These are phyloP conservation scores for Saccharomyces kudriavzevii DNA, from an alignment of 805 yeast genomes.

Conservation along the genomic window DNA sequence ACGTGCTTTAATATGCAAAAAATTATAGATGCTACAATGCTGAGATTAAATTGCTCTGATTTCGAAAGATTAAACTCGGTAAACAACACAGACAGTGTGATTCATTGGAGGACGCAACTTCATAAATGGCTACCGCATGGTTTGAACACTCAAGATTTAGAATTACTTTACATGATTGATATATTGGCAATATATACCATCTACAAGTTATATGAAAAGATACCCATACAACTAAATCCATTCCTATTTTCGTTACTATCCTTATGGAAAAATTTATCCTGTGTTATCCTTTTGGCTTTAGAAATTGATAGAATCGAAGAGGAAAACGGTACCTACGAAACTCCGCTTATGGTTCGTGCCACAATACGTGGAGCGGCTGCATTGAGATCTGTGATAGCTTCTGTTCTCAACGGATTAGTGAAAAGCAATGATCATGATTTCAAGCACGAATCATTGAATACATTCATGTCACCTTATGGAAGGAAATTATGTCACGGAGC, in stretches of 20 bases:
- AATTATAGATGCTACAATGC: constrained; percentile 17
- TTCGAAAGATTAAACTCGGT: constrained; percentile 18
- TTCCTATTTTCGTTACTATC: constrained; percentile 49
- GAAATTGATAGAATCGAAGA: constrained; percentile 51
- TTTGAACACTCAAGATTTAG: constrained; percentile 34
- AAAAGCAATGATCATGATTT: constrained; percentile 44
- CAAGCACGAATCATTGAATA: constrained; percentile 47
- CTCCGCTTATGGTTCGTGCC: constrained; percentile 42
- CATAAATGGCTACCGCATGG: constrained; percentile 31
- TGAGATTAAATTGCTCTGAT: constrained; percentile 22
- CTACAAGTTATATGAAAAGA: constrained; percentile 34
- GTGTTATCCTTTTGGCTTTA: constrained; percentile 49
- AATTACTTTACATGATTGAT: constrained; percentile 39
- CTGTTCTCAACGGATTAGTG: constrained; percentile 47
- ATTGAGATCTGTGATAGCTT: constrained; percentile 51
- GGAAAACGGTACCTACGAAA: constrained; percentile 28
- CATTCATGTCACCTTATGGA: constrained; percentile 61
- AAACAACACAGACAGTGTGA: constrained; percentile 15
- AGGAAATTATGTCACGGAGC: constrained; percentile 55
- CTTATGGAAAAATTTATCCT: constrained; percentile 61
- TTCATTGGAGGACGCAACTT: constrained; percentile 29
- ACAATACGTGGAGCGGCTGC: constrained; percentile 58
- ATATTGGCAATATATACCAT: constrained; percentile 38
- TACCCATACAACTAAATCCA: constrained; percentile 45
- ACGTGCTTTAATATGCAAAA: constrained; percentile 25